Evolutionary conservation across 257 asterid species (phyloP).

Genomic region (Fraxinus excelsior): DNA sequence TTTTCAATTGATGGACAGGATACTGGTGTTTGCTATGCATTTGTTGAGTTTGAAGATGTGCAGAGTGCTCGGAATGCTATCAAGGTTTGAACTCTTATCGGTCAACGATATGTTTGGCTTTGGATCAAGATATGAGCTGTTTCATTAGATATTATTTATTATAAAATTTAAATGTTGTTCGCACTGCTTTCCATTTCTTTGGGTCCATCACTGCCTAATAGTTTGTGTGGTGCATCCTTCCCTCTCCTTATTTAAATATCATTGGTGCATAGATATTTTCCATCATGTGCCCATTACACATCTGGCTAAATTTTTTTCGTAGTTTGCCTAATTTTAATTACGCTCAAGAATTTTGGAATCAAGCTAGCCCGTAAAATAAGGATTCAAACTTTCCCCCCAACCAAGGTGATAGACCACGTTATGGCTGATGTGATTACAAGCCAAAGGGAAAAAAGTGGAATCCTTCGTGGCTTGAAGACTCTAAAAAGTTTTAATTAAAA

Average conservation of each 20-base stretch:
- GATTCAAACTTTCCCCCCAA: no score
- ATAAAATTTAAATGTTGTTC: neutral
- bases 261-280: neutral
- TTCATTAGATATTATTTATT: slow-evolving; percentile 7
- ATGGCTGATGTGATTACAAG: no score
- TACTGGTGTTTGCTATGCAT: slow-evolving; percentile 77
- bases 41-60: slow-evolving; percentile 81
- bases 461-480: no score
- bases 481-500: no score
- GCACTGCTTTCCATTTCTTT: slow-evolving; percentile 12
- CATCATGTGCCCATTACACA: slow-evolving; percentile 3
- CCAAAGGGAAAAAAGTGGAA: no score
- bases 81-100: slow-evolving; percentile 42
- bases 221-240: slow-evolving; percentile 4
- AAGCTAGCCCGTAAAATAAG: no score
- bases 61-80: slow-evolving; percentile 77
- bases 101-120: slow-evolving; percentile 1
- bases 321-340: neutral
- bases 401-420: no score
- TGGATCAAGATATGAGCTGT: neutral
- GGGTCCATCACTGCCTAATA: neutral
- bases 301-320: neutral
- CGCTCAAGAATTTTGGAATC: no score
- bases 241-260: slow-evolving; percentile 7
- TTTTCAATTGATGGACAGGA: slow-evolving; percentile 54